Percentiles rank a stretch among this genome's conserved stretches.
These are phyloP conservation scores for Metarhizium anisopliae DNA, from an alignment of 2,329 filamentous ascomycete genomes.

Conservation along the genomic window DNA sequence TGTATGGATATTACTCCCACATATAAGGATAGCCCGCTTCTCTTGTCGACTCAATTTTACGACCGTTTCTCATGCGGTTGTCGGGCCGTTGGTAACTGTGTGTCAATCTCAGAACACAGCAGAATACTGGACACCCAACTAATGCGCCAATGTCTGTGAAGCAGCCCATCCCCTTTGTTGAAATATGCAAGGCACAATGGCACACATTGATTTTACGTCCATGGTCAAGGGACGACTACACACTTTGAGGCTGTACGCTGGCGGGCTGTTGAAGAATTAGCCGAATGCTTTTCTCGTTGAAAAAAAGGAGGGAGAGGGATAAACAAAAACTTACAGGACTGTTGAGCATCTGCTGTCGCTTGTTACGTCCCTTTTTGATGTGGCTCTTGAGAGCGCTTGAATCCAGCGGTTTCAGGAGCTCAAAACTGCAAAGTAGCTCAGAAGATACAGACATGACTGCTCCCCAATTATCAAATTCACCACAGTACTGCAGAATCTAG, in stretches of 20 bases:
- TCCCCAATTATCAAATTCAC: constrained; percentile 98
- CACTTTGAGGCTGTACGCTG: constrained; percentile 45
- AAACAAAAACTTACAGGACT: constrained; percentile 67
- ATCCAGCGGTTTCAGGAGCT: constrained; percentile 91
- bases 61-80: background rate
- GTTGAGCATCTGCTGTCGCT: constrained; percentile 90
- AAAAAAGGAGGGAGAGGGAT: background rate
- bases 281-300: background rate
- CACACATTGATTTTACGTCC: background rate
- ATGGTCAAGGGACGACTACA: background rate
- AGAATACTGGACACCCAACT: background rate
- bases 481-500: constrained; percentile 63
- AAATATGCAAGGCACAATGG: background rate
- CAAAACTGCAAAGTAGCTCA: constrained; percentile 92
- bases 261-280: constrained; percentile 34
- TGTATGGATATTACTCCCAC: background rate
- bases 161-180: background rate
- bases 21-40: background rate
- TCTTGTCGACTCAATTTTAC: background rate
- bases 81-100: background rate
- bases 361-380: constrained; percentile 96
- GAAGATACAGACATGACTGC: constrained; percentile 96
- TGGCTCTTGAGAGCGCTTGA: constrained; percentile 95
- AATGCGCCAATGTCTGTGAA: background rate
- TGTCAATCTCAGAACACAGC: background rate